Evolutionary conservation across 352 stramenopile species (phyloP).

Genomic region (Globisporangium radiosum): DNA sequence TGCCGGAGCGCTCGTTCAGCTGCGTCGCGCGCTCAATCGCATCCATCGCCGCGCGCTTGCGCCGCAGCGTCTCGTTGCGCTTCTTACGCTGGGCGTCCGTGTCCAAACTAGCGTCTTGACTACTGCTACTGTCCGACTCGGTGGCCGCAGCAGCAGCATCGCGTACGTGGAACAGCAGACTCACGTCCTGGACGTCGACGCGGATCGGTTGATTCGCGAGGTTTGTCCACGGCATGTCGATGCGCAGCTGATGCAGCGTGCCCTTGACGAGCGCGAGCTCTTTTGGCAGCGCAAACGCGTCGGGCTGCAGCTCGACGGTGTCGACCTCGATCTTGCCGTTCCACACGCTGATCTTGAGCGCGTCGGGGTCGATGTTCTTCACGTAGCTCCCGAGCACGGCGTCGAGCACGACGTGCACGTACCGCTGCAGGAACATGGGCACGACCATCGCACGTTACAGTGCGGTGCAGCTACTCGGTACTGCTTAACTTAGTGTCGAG

Average conservation of each 20-base stretch:
- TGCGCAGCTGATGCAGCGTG: constrained; percentile 65
- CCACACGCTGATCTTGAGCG: constrained; percentile 82
- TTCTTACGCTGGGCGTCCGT: constrained; percentile 14
- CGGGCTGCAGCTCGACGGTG: constrained; percentile 68
- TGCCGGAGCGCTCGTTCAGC: constrained; percentile 35
- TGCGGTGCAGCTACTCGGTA: no score
- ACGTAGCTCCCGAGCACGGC: constrained; percentile 79
- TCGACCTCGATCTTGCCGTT: constrained; percentile 83
- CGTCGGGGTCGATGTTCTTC: constrained; percentile 83
- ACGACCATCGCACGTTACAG: neutral
- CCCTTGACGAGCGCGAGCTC: constrained; percentile 68
- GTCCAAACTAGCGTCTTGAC: neutral
- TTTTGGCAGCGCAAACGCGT: constrained; percentile 59
- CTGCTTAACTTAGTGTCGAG: no score
- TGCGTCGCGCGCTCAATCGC: constrained; percentile 71
- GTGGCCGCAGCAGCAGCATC: constrained; percentile 14
- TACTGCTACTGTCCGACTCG: constrained; percentile 1
- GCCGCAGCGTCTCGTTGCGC: constrained; percentile 38
- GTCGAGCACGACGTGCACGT: constrained; percentile 79
- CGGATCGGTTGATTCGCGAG: constrained; percentile 64
- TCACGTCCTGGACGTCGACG: constrained; percentile 74
- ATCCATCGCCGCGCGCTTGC: constrained; percentile 72
- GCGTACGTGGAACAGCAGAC: constrained; percentile 55
- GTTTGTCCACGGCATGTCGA: constrained; percentile 75
- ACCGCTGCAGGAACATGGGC: constrained; percentile 76